phyloP scores from a whole-genome alignment of 2,329 filamentous ascomycete species.

The Myriosclerotinia scirpicola region DNA sequence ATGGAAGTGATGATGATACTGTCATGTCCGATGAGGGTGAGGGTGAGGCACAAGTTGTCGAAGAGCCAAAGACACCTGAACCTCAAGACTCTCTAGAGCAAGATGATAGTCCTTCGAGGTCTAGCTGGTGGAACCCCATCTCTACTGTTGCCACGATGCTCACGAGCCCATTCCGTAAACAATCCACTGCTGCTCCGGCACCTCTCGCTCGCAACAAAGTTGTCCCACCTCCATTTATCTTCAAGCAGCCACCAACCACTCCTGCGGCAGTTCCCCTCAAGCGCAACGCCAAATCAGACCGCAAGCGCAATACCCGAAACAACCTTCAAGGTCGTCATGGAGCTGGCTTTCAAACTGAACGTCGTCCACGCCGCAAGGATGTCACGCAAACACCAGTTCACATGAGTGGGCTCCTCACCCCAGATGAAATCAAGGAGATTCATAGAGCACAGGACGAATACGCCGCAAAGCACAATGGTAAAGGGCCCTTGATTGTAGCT shows the following conservation, averaged over 20 bases:
- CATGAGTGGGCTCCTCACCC: conserved; percentile 2
- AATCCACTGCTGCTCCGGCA: neutral
- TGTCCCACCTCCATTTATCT: conserved; percentile 10
- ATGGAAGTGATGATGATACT: neutral
- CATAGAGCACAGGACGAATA: conserved; percentile 14
- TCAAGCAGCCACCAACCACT: conserved; percentile 12
- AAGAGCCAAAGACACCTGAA: conserved; percentile 9
- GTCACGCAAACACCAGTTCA: neutral
- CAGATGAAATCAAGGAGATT: conserved; percentile 2
- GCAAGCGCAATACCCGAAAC: conserved; percentile 13
- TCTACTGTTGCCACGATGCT: conserved; percentile 5
- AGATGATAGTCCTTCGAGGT: conserved; percentile 6
- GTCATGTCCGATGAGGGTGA: neutral
- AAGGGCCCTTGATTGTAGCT: neutral
- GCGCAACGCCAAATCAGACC: conserved; percentile 17
- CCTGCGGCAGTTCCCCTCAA: conserved; percentile 6
- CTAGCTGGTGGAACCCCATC: conserved; percentile 2
- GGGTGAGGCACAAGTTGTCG: neutral
- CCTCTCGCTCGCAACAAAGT: neutral
- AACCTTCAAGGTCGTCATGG: conserved; percentile 8
- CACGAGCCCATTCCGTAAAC: conserved; percentile 16
- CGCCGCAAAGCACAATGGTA: conserved; percentile 11
- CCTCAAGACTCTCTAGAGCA: neutral
- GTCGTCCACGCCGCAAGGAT: conserved; percentile 7
- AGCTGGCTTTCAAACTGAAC: conserved; percentile 16